Evolutionary conservation across 768 basidiomycete species (phyloP).

Genomic region (Mycena pura): DNA sequence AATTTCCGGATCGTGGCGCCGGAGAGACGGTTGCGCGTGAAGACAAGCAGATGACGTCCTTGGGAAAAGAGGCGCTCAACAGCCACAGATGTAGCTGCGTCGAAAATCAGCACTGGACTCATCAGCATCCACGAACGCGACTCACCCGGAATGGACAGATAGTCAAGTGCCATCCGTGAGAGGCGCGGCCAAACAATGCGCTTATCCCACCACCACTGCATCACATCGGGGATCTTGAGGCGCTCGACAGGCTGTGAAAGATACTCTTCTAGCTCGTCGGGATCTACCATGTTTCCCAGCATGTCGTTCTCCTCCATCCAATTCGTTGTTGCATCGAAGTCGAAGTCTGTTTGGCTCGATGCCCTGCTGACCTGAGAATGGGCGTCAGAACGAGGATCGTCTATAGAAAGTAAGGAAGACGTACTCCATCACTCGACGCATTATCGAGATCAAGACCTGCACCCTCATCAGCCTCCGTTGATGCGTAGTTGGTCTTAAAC

Average conservation of each 20-base stretch:
- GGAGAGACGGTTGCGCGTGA: conserved; percentile 22
- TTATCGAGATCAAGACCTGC: background rate
- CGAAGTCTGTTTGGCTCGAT: background rate
- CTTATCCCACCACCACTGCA: conserved; percentile 24
- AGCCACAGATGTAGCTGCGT: conserved; percentile 18
- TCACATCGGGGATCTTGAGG: background rate
- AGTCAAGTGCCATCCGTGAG: conserved; percentile 21
- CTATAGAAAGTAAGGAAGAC: background rate
- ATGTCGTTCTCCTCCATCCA: background rate
- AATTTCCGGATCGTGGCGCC: conserved; percentile 7
- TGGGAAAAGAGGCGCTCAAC: conserved; percentile 22
- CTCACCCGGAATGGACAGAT: conserved; percentile 22
- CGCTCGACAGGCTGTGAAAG: conserved; percentile 9
- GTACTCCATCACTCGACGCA: background rate
- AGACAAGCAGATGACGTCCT: conserved; percentile 20
- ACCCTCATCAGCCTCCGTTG: background rate
- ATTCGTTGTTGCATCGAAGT: background rate
- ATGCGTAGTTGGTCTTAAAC: background rate
- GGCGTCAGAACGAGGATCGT: background rate
- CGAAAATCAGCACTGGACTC: background rate
- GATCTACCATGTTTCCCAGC: background rate
- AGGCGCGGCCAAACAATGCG: conserved; percentile 11
- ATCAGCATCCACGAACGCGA: background rate
- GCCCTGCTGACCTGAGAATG: background rate
- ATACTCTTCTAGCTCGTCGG: background rate